Evolutionary conservation across 2,329 filamentous ascomycete genomes (phyloP), one percentile per base, ranked within the genome.

Genomic region (Trematosphaeria pertusa): DNA sequence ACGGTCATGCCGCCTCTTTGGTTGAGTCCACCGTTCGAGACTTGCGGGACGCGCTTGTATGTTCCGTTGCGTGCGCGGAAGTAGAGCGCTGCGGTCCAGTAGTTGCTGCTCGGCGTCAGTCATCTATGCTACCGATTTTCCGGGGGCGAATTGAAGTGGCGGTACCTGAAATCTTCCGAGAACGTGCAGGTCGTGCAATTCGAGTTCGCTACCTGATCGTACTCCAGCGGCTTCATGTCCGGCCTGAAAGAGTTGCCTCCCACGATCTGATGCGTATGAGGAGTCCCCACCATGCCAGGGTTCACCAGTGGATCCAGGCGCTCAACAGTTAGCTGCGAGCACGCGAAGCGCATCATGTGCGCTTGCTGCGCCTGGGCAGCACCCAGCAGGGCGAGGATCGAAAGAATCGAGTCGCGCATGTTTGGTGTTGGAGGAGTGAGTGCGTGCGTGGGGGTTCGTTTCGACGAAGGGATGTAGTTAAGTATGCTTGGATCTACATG

Each of bases 81-180:
- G 43, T 68, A 68, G 3, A 68, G 48, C 1, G 62, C 56, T 15
- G 63, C 64, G 2, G 64, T 68, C 64, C 64, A 68, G 49, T 68
- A 68, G 28, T 67, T 64, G 32, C 51, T 52, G 33, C n/a, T n/a
- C n/a, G n/a, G n/a, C n/a, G n/a, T n/a, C n/a, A n/a, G n/a, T n/a
- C n/a, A n/a, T n/a, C n/a, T n/a, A n/a, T n/a, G n/a, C n/a, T n/a
- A n/a, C n/a, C n/a, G n/a, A n/a, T 38, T 10, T 20, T 17, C 9
- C 24, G 12, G 20, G 21, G 46, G 33, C n/a, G 22, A 2, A 31
- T 12, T 5, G 7, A 10, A 20, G 1, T 32, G 6, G 21, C 6
- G 3, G 38, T 37, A 17, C 43, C 43, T 39, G 17, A 46, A 39
- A 17, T 40, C 35, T 36, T 39, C 11, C 9, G 5, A 58, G 34